Percentiles rank a stretch among this genome's conserved stretches.
phyloP scores from a whole-genome alignment of 208 protist species.

The Leishmania lainsoni region DNA sequence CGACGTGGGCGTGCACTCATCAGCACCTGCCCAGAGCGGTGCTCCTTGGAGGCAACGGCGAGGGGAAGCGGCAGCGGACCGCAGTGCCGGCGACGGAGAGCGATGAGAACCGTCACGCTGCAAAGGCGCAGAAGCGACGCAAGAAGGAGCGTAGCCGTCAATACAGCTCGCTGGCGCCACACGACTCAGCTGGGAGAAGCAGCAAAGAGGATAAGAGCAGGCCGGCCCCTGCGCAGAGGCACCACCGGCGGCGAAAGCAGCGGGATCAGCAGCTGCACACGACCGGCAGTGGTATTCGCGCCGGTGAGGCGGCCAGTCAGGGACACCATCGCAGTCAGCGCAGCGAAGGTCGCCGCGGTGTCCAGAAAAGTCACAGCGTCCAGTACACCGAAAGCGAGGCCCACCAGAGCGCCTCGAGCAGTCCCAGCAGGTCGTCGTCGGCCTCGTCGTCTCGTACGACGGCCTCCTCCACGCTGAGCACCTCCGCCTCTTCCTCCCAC shows the following conservation, averaged over 20 bases:
- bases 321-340: neutral
- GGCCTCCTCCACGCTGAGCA: constrained; percentile 16
- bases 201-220: neutral
- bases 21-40: constrained; percentile 10
- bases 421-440: constrained; percentile 9
- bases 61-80: neutral
- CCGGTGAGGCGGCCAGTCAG: neutral
- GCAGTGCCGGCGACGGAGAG: neutral
- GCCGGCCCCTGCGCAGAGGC: neutral
- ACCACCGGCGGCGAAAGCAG: neutral
- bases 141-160: neutral
- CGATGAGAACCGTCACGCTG: too few relatives aligned
- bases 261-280: neutral
- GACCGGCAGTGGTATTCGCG: neutral
- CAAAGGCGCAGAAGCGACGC: neutral
- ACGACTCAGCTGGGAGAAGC: neutral
- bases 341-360: constrained; percentile 1
- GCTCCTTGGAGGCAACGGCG: neutral
- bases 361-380: too few relatives aligned
- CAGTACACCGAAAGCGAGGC: neutral
- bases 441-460: neutral
- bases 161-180: neutral
- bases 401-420: neutral
- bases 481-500: neutral
- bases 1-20: constrained; percentile 1